Conservation (phyloP, 371 early-diverging fungal genomes). For the Conidiobolus incongruus region DNA sequence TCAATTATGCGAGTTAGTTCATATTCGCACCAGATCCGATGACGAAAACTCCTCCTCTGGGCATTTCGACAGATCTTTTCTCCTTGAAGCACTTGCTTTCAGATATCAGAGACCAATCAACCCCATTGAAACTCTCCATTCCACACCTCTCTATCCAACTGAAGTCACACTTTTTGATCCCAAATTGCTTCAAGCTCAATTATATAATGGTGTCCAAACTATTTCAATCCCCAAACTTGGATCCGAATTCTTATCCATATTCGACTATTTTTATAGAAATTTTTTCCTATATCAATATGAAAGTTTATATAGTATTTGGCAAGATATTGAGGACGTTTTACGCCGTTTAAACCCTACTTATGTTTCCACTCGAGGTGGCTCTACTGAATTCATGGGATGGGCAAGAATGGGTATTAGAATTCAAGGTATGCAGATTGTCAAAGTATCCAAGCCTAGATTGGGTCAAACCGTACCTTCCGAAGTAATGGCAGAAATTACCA, state of each 20-base stretch:
- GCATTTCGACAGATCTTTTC: constrained; percentile 15
- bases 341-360: constrained; percentile 39
- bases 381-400: constrained; percentile 69
- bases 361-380: constrained; percentile 15
- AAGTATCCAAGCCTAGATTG: constrained; percentile 49
- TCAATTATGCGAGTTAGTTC: constrained; percentile 24
- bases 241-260: constrained; percentile 76
- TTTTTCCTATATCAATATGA: constrained; percentile 65
- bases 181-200: constrained; percentile 21
- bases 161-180: constrained; percentile 30
- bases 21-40: constrained; percentile 22
- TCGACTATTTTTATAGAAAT: constrained; percentile 75
- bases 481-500: constrained; percentile 52
- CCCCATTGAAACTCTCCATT: constrained; percentile 42
- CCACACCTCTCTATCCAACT: constrained; percentile 56
- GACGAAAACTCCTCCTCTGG: not conserved
- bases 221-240: constrained; percentile 74
- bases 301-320: constrained; percentile 53
- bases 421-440: constrained; percentile 28
- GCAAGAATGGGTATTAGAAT: constrained; percentile 71
- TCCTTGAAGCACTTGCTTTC: no score
- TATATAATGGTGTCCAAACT: constrained; percentile 38
- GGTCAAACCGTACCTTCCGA: constrained; percentile 45
- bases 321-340: constrained; percentile 74
- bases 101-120: no score